Evolutionary conservation across 345 rosid species (phyloP).

Genomic region (Gossypium arboreum): DNA sequence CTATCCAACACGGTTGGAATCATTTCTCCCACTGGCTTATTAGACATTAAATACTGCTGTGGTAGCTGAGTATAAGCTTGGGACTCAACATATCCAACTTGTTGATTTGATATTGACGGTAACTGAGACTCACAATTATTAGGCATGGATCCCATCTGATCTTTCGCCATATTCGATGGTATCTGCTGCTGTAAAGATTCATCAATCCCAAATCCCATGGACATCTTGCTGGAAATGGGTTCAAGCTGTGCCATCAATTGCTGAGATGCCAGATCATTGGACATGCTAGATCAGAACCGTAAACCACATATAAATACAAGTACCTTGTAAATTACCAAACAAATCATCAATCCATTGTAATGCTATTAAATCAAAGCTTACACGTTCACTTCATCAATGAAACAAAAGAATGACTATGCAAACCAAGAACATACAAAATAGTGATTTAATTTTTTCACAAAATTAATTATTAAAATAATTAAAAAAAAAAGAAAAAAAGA

Average conservation of each 20-base stretch:
- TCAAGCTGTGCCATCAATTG: conserved; percentile 43
- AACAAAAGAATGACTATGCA: not conserved
- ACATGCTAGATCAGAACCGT: conserved; percentile 34
- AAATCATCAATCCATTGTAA: not conserved
- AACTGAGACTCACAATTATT: not conserved
- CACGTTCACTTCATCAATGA: not conserved
- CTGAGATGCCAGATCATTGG: conserved; percentile 49
- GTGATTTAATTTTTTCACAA: not conserved
- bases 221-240: conserved; percentile 28
- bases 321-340: conserved; percentile 17
- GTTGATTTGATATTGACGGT: conserved; percentile 24
- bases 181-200: conserved; percentile 27
- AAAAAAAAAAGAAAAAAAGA: no score
- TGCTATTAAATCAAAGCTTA: not conserved
- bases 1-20: conserved; percentile 26
- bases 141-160: conserved; percentile 22
- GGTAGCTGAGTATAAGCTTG: conserved; percentile 24
- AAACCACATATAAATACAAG: conserved; percentile 15
- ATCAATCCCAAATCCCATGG: conserved; percentile 30
- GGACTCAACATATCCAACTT: conserved; percentile 19
- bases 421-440: not conserved
- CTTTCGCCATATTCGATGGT: conserved; percentile 31
- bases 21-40: conserved; percentile 28
- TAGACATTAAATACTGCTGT: conserved; percentile 27
- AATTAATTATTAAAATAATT: not conserved